phyloP scores from a whole-genome alignment of 2,329 filamentous ascomycete species.

The Beauveria scarabaeidicola region DNA sequence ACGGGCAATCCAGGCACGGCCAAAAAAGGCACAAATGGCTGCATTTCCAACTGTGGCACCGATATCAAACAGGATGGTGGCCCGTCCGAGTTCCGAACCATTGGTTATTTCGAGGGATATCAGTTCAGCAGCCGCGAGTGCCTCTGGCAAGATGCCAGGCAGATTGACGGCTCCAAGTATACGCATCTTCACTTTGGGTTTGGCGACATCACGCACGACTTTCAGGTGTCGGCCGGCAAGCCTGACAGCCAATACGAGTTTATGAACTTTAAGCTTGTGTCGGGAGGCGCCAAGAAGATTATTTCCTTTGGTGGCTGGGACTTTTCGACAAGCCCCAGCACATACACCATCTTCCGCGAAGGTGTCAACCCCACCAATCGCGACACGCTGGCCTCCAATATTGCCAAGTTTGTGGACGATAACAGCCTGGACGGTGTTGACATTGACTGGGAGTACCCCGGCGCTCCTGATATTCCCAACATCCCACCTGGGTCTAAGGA shows the following conservation, averaged over 20 bases:
- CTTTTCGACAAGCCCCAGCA: conserved; percentile 28
- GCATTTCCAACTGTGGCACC: conserved; percentile 5
- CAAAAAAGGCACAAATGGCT: conserved; percentile 8
- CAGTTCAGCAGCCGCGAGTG: conserved; percentile 12
- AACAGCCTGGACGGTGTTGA: background rate
- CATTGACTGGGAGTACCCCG: conserved; percentile 5
- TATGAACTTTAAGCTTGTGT: no score
- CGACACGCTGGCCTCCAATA: conserved; percentile 20
- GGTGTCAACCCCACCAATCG: conserved; percentile 24
- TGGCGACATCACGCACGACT: conserved; percentile 14
- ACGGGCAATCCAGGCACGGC: conserved; percentile 11
- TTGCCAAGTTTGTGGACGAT: conserved; percentile 13
- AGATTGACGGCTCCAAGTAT: conserved; percentile 14
- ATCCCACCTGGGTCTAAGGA: conserved; percentile 10
- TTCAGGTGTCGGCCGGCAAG: conserved; percentile 9
- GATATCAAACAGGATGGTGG: conserved; percentile 9
- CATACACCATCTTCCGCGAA: conserved; percentile 28
- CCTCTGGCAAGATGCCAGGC: conserved; percentile 17
- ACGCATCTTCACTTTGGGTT: conserved; percentile 21
- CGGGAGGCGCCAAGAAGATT: conserved; percentile 23
- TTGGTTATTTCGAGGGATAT: conserved; percentile 18
- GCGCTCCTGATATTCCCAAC: conserved; percentile 13
- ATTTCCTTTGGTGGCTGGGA: conserved; percentile 37
- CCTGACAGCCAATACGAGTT: no score
- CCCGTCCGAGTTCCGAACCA: background rate